Conservation (phyloP, 352 stramenopile genomes). For the Pythium scleroteichum region DNA sequence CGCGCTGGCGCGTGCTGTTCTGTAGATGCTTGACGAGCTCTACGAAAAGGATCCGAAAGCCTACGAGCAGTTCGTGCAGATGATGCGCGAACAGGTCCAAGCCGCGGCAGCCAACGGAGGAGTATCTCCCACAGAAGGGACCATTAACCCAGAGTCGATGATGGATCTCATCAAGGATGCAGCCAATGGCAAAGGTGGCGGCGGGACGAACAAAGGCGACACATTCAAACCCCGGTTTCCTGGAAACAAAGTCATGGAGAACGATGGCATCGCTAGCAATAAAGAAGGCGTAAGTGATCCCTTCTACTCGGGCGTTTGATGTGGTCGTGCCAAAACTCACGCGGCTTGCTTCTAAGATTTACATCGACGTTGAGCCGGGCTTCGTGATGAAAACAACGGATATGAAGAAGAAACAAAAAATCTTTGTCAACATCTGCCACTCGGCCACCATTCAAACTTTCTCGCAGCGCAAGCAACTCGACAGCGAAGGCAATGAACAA, state of each 20-base stretch:
- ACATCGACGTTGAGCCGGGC: constrained; percentile 73
- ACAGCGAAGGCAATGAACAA: constrained; percentile 74
- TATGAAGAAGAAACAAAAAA: constrained; percentile 63
- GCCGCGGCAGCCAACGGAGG: constrained; percentile 18
- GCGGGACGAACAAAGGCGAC: neutral
- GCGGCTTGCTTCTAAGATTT: constrained; percentile 36
- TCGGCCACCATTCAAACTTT: constrained; percentile 74
- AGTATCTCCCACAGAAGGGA: neutral
- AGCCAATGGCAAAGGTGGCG: constrained; percentile 8
- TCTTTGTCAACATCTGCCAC: constrained; percentile 81
- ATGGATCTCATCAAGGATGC: constrained; percentile 56
- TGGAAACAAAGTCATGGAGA: constrained; percentile 73
- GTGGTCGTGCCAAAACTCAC: too few relatives aligned
- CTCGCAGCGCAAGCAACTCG: constrained; percentile 76
- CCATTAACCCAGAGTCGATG: constrained; percentile 33
- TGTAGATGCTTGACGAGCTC: constrained; percentile 71
- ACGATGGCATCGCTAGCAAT: constrained; percentile 48
- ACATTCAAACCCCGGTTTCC: constrained; percentile 66
- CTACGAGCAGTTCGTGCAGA: constrained; percentile 63
- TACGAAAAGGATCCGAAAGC: constrained; percentile 65
- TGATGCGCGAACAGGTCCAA: constrained; percentile 64
- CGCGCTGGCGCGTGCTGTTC: neutral
- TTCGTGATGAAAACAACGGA: constrained; percentile 83
- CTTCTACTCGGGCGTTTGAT: too few relatives aligned
- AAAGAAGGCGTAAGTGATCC: constrained; percentile 63